Evolutionary conservation across 306 rosid genomes (phyloP), one percentile per base, ranked within the genome.

Genomic region (Cucumis hystrix): DNA sequence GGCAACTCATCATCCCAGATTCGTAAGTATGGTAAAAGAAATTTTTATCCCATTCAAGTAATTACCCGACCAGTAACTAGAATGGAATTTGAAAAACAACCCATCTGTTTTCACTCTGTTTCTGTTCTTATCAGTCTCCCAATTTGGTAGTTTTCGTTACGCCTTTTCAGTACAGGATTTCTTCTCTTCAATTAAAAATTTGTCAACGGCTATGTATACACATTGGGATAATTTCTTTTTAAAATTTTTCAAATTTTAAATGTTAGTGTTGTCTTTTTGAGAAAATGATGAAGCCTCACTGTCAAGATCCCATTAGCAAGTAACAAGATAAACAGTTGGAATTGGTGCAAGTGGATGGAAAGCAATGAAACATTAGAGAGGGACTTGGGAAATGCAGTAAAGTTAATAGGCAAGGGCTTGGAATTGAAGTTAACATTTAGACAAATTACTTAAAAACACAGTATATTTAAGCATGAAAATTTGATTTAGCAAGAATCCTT

Each of bases 1-100:
- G 79, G 82, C 88, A 72, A 82, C 84, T 79, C 88, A 90, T 88
- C 17, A 10, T 66, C 28, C 73, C 73, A 66, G 73, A 66, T 66
- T 39, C 83, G 79, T 80, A 60, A 82, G 72, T 64, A 56, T 78
- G 68, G 71, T 52, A 15, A 55, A 66, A 39, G 56, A 35, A 8
- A 30, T 0, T 20, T 63, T 60, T n/a, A 33, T 49, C 21, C 20
- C 62, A 64, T 54, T 60, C 9, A 25, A 60, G 66, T 58, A 25
- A 7, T 33, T 33, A 33, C 37, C 37, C 37, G 37, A 33, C 37
- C 37, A 4, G 37, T 33, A 0, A 33, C 37, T 4, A 33, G 37
- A 33, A 33, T 33, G 37, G 37, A 33, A 33, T 15, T 33, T 33
- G 43, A 78, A 43, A 43, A 78, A 25, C 64, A 76, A 54, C 33